Conservation (phyloP, 768 basidiomycete species). For the Rhodocollybia butyracea region DNA sequence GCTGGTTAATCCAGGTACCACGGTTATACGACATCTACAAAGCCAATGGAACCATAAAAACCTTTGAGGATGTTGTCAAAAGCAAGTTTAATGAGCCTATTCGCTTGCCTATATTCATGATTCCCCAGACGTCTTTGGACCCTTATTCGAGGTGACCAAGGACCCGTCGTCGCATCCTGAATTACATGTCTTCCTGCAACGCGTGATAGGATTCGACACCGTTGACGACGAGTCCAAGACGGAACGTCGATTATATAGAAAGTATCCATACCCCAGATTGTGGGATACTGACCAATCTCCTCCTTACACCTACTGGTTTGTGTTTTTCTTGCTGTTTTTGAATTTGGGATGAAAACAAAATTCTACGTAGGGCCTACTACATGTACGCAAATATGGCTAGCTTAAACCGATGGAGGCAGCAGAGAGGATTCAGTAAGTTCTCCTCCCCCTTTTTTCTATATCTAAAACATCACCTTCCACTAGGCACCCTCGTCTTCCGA, state of each 20-base stretch:
- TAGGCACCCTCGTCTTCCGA: slow-evolving; percentile 94
- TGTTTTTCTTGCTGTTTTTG: background rate
- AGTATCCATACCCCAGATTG: slow-evolving; percentile 86
- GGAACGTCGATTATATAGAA: slow-evolving; percentile 87
- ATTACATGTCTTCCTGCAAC: slow-evolving; percentile 90
- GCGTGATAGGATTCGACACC: slow-evolving; percentile 96
- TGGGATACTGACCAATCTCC: slow-evolving; percentile 92
- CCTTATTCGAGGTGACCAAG: slow-evolving; percentile 94
- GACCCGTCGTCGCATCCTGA: slow-evolving; percentile 90
- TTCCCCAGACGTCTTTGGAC: slow-evolving; percentile 79
- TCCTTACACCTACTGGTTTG: slow-evolving; percentile 93
- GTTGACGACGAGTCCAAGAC: slow-evolving; percentile 97
- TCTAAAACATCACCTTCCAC: slow-evolving; percentile 6
- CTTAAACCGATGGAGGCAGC: slow-evolving; percentile 87
- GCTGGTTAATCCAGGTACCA: slow-evolving; percentile 96
- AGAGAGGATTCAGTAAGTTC: slow-evolving; percentile 87
- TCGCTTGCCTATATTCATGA: background rate
- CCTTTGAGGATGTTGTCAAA: slow-evolving; percentile 86
- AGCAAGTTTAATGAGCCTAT: slow-evolving; percentile 51
- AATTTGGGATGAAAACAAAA: background rate
- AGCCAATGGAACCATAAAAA: slow-evolving; percentile 74
- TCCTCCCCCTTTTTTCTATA: background rate
- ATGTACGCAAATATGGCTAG: slow-evolving; percentile 97
- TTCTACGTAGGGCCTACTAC: slow-evolving; percentile 77
- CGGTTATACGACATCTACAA: slow-evolving; percentile 96